Conservation (phyloP, 2,329 filamentous ascomycete species). For the Fusarium vanettenii region DNA sequence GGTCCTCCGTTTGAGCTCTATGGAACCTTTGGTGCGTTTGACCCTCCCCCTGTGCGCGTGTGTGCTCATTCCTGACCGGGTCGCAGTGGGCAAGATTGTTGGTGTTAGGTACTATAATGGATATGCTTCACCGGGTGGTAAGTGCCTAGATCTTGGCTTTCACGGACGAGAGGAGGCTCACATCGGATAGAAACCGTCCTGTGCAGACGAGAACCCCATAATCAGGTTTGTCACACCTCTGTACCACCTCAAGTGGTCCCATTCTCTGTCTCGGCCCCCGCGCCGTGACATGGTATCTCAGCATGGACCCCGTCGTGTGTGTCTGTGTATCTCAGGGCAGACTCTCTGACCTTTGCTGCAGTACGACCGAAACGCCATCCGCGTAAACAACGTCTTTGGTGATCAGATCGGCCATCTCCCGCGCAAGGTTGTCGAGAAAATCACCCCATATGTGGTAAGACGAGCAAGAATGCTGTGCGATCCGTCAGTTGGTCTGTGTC, state of each 20-base stretch:
- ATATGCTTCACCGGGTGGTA: slow-evolving; percentile 67
- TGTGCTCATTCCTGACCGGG: slow-evolving; percentile 16
- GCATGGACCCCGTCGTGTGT: neutral
- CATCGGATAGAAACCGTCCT: slow-evolving; percentile 64
- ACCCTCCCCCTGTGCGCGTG: neutral
- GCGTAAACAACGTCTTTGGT: slow-evolving; percentile 80
- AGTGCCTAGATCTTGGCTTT: neutral
- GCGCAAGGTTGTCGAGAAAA: slow-evolving; percentile 72
- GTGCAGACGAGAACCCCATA: slow-evolving; percentile 73
- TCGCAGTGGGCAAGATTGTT: slow-evolving; percentile 60
- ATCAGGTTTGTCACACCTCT: slow-evolving; percentile 55
- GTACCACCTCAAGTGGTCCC: slow-evolving; percentile 24
- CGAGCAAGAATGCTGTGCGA: neutral
- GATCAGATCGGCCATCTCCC: slow-evolving; percentile 84
- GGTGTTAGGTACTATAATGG: slow-evolving; percentile 71
- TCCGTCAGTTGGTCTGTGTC: neutral
- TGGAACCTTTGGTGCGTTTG: slow-evolving; percentile 55
- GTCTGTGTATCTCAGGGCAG: neutral
- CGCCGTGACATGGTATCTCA: neutral
- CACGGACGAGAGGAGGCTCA: neutral
- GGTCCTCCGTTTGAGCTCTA: slow-evolving; percentile 58
- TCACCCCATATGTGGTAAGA: slow-evolving; percentile 77
- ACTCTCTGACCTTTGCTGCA: slow-evolving; percentile 26
- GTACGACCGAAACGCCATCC: slow-evolving; percentile 82
- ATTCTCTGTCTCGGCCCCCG: slow-evolving; percentile 4